A percentile compares a stretch with the other conserved stretches of the same genome.
These are phyloP conservation scores for Termitomyces titanicus DNA, from an alignment of 768 basidiomycete genomes.

Conservation along the genomic window DNA sequence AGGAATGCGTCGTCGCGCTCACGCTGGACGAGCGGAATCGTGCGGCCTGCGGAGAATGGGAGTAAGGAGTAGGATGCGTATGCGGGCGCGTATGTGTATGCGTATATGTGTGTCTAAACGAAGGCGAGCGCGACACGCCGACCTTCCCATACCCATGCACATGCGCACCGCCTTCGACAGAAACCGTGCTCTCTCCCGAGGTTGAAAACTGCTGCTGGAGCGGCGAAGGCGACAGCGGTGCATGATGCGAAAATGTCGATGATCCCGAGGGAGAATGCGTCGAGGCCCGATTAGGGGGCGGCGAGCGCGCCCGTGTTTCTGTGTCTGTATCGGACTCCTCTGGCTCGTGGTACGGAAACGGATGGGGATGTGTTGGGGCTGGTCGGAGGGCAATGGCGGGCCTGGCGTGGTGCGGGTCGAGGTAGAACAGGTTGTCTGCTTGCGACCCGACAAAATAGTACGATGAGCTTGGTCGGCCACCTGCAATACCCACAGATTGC, in stretches of 20 bases:
- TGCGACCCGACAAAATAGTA: constrained; percentile 98
- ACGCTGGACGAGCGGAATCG: constrained; percentile 23
- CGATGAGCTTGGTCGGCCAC: constrained; percentile 93
- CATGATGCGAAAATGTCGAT: constrained; percentile 51
- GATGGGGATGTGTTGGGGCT: constrained; percentile 17
- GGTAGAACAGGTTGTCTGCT: constrained; percentile 80
- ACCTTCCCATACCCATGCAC: too few relatives aligned
- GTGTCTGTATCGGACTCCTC: constrained; percentile 16
- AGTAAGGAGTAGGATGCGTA: not conserved
- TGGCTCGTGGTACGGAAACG: not conserved
- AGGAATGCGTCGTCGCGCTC: constrained; percentile 14
- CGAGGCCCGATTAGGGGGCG: constrained; percentile 21
- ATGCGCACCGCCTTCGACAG: not conserved
- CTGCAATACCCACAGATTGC: constrained; percentile 94
- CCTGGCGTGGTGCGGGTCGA: constrained; percentile 78
- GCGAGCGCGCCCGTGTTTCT: too few relatives aligned
- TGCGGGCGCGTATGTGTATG: not conserved
- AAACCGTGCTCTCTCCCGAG: not conserved
- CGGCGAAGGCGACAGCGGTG: constrained; percentile 60
- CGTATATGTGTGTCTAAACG: constrained; percentile 2
- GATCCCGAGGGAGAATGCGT: constrained; percentile 52
- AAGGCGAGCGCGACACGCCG: constrained; percentile 8
- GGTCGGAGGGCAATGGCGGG: constrained; percentile 70
- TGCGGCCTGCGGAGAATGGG: not conserved
- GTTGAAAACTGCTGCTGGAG: constrained; percentile 60